Percentiles rank a stretch among this genome's conserved stretches.
Evolutionary conservation across 2,329 filamentous ascomycete species (phyloP).

Genomic region (Pyricularia sp.): DNA sequence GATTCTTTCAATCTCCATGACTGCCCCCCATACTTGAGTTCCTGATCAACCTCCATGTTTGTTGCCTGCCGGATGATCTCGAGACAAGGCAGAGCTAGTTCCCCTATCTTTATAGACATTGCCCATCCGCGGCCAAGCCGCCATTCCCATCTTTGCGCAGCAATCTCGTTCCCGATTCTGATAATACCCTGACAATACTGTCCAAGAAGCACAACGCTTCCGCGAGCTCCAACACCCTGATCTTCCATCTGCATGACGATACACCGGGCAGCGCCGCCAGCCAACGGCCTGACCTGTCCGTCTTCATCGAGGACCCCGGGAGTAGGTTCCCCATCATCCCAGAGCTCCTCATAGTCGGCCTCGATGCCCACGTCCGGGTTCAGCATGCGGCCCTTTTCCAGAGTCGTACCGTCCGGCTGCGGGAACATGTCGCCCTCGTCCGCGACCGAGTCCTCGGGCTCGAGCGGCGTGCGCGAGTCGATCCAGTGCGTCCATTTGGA

Average conservation of each 20-base stretch:
- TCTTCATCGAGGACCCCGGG: not conserved
- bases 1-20: not conserved
- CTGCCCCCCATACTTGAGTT: not conserved
- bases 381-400: slow-evolving; percentile 52
- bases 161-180: slow-evolving; percentile 29
- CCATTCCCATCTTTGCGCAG: slow-evolving; percentile 48
- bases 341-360: slow-evolving; percentile 58
- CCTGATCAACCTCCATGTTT: not conserved
- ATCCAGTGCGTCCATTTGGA: slow-evolving; percentile 50
- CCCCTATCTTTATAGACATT: slow-evolving; percentile 24
- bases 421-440: slow-evolving; percentile 51
- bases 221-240: slow-evolving; percentile 24
- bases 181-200: slow-evolving; percentile 47
- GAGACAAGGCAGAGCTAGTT: slow-evolving; percentile 22
- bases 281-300: not conserved
- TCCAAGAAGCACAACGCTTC: slow-evolving; percentile 44
- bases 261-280: slow-evolving; percentile 13
- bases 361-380: slow-evolving; percentile 43
- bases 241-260: slow-evolving; percentile 31
- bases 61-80: not conserved
- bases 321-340: slow-evolving; percentile 32
- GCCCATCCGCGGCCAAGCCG: slow-evolving; percentile 21
- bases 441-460: slow-evolving; percentile 16
- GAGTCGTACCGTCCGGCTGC: slow-evolving; percentile 25
- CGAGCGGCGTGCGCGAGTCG: slow-evolving; percentile 36